These are phyloP conservation scores for Plasmodium vinckei DNA, from an alignment of 169 alveolate species.

Conservation along the genomic window DNA sequence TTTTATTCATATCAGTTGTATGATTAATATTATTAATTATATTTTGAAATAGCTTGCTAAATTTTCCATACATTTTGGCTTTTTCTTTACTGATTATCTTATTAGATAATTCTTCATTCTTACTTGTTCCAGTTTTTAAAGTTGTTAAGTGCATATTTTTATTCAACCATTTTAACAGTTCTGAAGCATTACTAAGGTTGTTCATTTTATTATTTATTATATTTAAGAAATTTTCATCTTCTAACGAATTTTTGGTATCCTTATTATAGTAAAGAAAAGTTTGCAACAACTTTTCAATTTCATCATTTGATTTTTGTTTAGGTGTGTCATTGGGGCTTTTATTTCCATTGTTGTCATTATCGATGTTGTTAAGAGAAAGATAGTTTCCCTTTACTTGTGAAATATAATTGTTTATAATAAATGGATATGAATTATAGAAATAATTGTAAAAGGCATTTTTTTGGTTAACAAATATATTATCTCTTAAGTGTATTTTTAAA, in stretches of 20 bases:
- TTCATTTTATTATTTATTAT: conserved; percentile 18
- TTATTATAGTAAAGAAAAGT: conserved; percentile 43
- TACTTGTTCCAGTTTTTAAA: conserved; percentile 4
- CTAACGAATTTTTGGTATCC: conserved; percentile 22
- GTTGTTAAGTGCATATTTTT: conserved; percentile 13
- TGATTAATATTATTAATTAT: conserved; percentile 22
- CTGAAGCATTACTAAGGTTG: conserved; percentile 14
- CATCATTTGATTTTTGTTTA: conserved; percentile 1
- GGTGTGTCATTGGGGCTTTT: neutral
- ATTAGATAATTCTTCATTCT: conserved; percentile 1
- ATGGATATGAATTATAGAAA: conserved; percentile 60
- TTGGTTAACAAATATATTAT: conserved; percentile 42
- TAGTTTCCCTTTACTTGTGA: neutral
- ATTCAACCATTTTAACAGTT: conserved; percentile 21
- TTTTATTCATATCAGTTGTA: conserved; percentile 62
- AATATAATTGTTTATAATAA: conserved; percentile 45
- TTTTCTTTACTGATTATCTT: neutral
- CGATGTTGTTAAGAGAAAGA: neutral
- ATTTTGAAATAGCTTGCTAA: conserved; percentile 14
- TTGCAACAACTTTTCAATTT: conserved; percentile 2
- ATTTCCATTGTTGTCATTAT: neutral
- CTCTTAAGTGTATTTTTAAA: conserved; percentile 53
- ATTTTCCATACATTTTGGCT: neutral
- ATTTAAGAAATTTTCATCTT: conserved; percentile 3
- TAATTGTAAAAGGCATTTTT: conserved; percentile 21